These are phyloP conservation scores for Floccularia luteovirens DNA, from an alignment of 768 basidiomycete species.

Conservation along the genomic window DNA sequence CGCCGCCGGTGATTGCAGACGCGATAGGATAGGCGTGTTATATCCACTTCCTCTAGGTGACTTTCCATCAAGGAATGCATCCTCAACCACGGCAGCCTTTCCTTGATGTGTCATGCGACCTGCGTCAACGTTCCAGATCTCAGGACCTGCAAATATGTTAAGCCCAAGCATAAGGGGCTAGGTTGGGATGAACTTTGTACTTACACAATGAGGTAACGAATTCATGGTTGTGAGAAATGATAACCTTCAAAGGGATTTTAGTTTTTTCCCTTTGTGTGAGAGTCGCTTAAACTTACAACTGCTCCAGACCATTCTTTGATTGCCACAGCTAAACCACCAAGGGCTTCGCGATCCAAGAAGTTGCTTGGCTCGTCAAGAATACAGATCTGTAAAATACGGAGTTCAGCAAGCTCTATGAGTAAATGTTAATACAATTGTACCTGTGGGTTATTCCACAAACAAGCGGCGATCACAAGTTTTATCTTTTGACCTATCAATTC, in stretches of 20 bases:
- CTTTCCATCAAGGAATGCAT: conserved; percentile 66
- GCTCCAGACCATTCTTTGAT: conserved; percentile 95
- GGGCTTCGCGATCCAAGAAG: conserved; percentile 93
- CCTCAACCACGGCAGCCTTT: conserved; percentile 80
- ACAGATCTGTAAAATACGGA: conserved; percentile 46
- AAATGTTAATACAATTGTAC: conserved; percentile 25
- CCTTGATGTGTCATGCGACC: conserved; percentile 85
- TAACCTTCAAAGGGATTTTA: conserved; percentile 45
- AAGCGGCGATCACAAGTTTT: conserved; percentile 91
- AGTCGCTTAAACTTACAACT: conserved; percentile 44
- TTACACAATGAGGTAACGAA: conserved; percentile 77
- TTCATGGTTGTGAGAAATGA: conserved; percentile 94
- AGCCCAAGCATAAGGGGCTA: too few relatives aligned
- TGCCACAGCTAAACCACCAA: conserved; percentile 91
- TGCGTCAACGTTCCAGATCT: conserved; percentile 91
- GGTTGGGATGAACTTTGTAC: conserved; percentile 22
- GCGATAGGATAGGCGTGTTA: conserved; percentile 67
- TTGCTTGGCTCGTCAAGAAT: conserved; percentile 90
- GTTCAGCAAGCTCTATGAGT: conserved; percentile 1
- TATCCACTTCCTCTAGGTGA: conserved; percentile 63
- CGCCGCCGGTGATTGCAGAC: conserved; percentile 59
- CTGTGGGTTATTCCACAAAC: conserved; percentile 95
- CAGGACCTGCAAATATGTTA: conserved; percentile 47
- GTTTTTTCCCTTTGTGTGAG: conserved; percentile 8
- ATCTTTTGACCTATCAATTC: conserved; percentile 77